Base-by-base conservation (phyloP, 768 basidiomycete species). In the Leccinellum rugosiceps region DNA sequence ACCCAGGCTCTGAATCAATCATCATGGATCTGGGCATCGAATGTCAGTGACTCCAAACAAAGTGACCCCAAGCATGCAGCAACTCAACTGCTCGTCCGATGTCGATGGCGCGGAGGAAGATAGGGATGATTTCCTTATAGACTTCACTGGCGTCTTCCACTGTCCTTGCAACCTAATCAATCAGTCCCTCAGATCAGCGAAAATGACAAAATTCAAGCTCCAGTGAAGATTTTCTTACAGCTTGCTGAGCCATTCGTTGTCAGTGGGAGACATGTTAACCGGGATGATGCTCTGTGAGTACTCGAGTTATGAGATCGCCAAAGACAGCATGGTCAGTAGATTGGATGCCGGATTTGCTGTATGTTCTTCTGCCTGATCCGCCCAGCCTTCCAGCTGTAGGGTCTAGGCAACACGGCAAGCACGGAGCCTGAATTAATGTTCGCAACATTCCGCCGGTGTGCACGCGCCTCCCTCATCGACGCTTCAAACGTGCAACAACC, bases 61-160 rank as follows among this genome's bases (percentile, higher is more conserved):
- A 38, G 9, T 19, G 32, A 30, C 21, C 45, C 6, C 5, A 10
- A 54, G 3, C 3, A 11, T n/a, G 3, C 19, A n/a, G 34, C 4
- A 4, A 61, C 63, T 61, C 63, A 61, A 64, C 61, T 63, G 53
- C 6, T 58, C 49, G 6, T 26, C 31, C 10, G 50, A 30, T 41
- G n/a, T 25, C 28, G 50, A 63, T 25, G 43, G 5, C 8, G 34
- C 15, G 23, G 23, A 35, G 15, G 47, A 45, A 13, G 32, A 6
- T 14, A 48, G 14, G 19, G 61, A 49, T 8, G 57, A 19, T n/a
- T n/a, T 55, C 10, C 31, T 53, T 7, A 46, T 17, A 21, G 58
- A 53, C 4, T 28, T 19, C 9, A 6, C 13, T 14, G 11, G 7
- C 1, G 38, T 9, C 19, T 14, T 9, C 25, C 34, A 31, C 10